Evolutionary conservation across 331 rosid species (phyloP).

Genomic region (Arachis monticola): DNA sequence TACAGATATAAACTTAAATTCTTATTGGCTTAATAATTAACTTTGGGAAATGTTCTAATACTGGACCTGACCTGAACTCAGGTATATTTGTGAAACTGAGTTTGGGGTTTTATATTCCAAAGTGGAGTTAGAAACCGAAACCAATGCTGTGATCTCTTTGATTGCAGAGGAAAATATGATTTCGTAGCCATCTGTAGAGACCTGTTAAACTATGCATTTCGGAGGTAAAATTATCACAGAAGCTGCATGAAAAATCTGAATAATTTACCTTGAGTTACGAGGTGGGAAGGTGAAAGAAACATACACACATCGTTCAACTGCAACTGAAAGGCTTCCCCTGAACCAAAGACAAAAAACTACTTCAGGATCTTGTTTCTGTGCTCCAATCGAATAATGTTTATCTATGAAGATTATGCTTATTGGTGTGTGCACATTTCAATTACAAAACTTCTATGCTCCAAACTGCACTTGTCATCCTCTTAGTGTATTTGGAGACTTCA

Average conservation of each 20-base stretch:
- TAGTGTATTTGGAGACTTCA: too few species aligned
- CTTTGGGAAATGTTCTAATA: constrained; percentile 23
- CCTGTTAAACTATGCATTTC: background rate
- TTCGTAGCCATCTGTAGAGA: constrained; percentile 1
- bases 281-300: too few species aligned
- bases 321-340: too few species aligned
- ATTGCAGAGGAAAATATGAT: constrained; percentile 21
- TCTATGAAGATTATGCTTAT: too few species aligned
- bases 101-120: background rate
- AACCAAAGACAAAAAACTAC: too few species aligned
- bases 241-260: background rate
- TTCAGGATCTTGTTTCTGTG: too few species aligned
- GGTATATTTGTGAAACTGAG: background rate
- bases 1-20: constrained; percentile 22
- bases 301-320: too few species aligned
- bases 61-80: constrained; percentile 1
- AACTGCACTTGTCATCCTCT: too few species aligned
- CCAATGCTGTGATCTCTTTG: constrained; percentile 8
- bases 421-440: too few species aligned
- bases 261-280: background rate
- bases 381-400: too few species aligned
- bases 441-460: too few species aligned
- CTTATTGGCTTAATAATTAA: background rate
- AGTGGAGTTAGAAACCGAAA: constrained; percentile 19
- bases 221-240: background rate